Conservation (phyloP, 495 filamentous ascomycete genomes). For the Podospora bellae-mahoneyi region DNA sequence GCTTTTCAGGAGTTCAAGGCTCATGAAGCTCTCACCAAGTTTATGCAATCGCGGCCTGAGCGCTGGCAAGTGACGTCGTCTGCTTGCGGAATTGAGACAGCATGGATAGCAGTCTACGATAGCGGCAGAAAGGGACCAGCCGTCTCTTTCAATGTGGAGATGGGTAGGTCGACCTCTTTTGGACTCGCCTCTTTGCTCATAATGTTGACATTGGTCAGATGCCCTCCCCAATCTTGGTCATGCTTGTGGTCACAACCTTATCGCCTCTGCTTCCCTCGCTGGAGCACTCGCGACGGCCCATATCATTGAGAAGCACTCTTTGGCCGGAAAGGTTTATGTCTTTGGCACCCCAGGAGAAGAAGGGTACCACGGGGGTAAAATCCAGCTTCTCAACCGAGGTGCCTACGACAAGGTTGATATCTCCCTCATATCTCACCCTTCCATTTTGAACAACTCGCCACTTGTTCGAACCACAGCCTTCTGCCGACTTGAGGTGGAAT, state of each 20-base stretch:
- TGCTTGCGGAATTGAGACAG: slow-evolving; percentile 53
- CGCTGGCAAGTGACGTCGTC: slow-evolving; percentile 56
- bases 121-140: slow-evolving; percentile 46
- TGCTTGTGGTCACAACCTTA: slow-evolving; percentile 69
- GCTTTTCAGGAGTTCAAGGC: slow-evolving; percentile 56
- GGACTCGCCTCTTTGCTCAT: slow-evolving; percentile 15
- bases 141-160: slow-evolving; percentile 58
- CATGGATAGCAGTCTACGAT: slow-evolving; percentile 55
- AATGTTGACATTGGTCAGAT: slow-evolving; percentile 22
- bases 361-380: slow-evolving; percentile 61
- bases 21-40: slow-evolving; percentile 55
- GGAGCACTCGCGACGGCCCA: slow-evolving; percentile 57
- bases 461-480: slow-evolving; percentile 51
- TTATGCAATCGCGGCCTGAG: slow-evolving; percentile 45
- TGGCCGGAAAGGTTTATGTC: slow-evolving; percentile 57
- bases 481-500: slow-evolving; percentile 46
- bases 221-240: slow-evolving; percentile 60
- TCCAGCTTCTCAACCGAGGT: slow-evolving; percentile 58
- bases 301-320: slow-evolving; percentile 42
- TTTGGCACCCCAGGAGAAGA: slow-evolving; percentile 73
- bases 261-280: slow-evolving; percentile 59
- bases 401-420: slow-evolving; percentile 65
- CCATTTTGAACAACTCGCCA: slow-evolving; percentile 41
- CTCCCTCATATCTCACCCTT: slow-evolving; percentile 60
- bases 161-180: slow-evolving; percentile 38